Evolutionary conservation across 768 basidiomycete species (phyloP).

Genomic region (Wakefieldia striispora): DNA sequence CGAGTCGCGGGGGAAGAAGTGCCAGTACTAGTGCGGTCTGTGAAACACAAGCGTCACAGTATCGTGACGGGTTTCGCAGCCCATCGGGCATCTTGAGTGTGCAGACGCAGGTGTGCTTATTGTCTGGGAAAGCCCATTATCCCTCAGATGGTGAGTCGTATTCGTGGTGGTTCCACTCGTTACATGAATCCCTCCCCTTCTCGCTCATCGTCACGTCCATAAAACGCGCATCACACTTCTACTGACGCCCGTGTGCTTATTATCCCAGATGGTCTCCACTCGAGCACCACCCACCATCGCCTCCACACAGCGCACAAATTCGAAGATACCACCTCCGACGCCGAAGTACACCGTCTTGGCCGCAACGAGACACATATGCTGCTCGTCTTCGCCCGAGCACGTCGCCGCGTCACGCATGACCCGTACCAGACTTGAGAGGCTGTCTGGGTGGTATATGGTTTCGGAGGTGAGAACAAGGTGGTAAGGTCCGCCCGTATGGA

Average conservation of each 20-base stretch:
- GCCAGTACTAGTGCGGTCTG: too few relatives aligned
- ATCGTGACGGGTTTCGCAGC: too few relatives aligned
- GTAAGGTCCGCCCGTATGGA: conserved; percentile 41
- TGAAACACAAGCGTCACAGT: too few relatives aligned
- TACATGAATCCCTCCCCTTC: too few relatives aligned
- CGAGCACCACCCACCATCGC: conserved; percentile 30
- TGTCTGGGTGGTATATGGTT: conserved; percentile 80
- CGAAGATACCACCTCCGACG: conserved; percentile 83
- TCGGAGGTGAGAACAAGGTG: conserved; percentile 86
- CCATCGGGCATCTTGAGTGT: too few relatives aligned
- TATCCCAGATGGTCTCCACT: conserved; percentile 67
- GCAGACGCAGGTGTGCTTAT: too few relatives aligned
- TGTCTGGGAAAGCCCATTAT: too few relatives aligned
- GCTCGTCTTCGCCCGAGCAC: background rate
- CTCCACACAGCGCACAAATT: conserved; percentile 59
- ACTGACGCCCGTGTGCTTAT: conserved; percentile 67
- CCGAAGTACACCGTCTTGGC: conserved; percentile 95
- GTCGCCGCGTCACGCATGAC: conserved; percentile 43
- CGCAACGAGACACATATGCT: conserved; percentile 68
- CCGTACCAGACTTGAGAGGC: conserved; percentile 57
- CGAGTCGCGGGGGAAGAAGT: too few relatives aligned
- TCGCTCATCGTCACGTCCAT: conserved; percentile 39
- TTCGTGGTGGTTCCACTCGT: too few relatives aligned
- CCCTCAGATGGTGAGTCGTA: too few relatives aligned
- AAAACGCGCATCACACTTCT: conserved; percentile 63